phyloP scores from a whole-genome alignment of 2,329 filamentous ascomycete genomes.

The Leptographium radiaticola region DNA sequence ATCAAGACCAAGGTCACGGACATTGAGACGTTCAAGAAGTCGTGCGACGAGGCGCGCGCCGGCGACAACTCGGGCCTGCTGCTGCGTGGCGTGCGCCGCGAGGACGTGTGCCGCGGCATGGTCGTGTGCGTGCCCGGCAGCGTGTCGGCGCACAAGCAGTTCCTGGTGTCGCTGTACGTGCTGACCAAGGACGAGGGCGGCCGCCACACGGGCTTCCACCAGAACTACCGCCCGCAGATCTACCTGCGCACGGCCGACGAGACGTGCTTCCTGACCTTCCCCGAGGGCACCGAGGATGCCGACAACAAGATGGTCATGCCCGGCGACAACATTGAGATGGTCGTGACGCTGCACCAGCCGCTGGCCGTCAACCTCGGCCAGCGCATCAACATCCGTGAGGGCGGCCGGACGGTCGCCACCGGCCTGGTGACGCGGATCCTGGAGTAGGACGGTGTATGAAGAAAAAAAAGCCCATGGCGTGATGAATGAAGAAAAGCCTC shows the following conservation, averaged over 20 bases:
- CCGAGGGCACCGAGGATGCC: slow-evolving; percentile 64
- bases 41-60: slow-evolving; percentile 87
- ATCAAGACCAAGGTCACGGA: slow-evolving; percentile 99
- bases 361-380: slow-evolving; percentile 83
- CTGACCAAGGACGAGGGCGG: slow-evolving; percentile 97
- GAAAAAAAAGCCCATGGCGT: background rate
- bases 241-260: slow-evolving; percentile 88
- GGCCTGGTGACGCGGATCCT: slow-evolving; percentile 67
- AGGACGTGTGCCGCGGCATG: slow-evolving; percentile 93
- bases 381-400: slow-evolving; percentile 97
- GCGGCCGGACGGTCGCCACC: slow-evolving; percentile 78
- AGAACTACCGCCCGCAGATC: slow-evolving; percentile 95
- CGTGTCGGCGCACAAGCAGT: slow-evolving; percentile 79
- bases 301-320: slow-evolving; percentile 82
- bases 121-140: slow-evolving; percentile 73
- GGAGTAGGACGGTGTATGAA: slow-evolving; percentile 26
- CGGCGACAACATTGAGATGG: slow-evolving; percentile 97
- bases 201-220: slow-evolving; percentile 85
- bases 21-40: slow-evolving; percentile 99
- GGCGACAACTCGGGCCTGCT: slow-evolving; percentile 98
- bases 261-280: slow-evolving; percentile 69
- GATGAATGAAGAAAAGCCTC: background rate
- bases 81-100: slow-evolving; percentile 88
- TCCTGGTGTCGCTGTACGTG: slow-evolving; percentile 93
- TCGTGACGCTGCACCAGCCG: slow-evolving; percentile 71